phyloP scores from a whole-genome alignment of 2,329 filamentous ascomycete species.

The Fusarium torulosum region DNA sequence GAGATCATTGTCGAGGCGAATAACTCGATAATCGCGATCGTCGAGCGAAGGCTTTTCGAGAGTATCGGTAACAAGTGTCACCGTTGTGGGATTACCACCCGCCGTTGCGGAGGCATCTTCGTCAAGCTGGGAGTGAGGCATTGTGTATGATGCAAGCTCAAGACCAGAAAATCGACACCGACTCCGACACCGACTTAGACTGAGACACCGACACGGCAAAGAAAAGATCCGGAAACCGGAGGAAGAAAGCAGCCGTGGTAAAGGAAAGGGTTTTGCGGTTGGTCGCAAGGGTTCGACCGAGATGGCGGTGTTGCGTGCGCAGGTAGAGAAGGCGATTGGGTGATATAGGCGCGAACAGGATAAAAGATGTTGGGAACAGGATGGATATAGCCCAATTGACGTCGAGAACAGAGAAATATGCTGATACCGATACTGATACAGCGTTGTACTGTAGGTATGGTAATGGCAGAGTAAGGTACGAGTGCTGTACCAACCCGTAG shows the following conservation, averaged over 20 bases:
- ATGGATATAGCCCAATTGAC: slow-evolving; percentile 30
- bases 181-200: slow-evolving; percentile 4
- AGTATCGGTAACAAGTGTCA: slow-evolving; percentile 70
- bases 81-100: slow-evolving; percentile 48
- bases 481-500: slow-evolving; percentile 13
- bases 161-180: slow-evolving; percentile 20
- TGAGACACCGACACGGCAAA: slow-evolving; percentile 29
- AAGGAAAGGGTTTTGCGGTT: slow-evolving; percentile 24
- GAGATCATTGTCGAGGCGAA: slow-evolving; percentile 85
- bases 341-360: slow-evolving; percentile 16
- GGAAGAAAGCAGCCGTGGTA: slow-evolving; percentile 24
- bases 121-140: slow-evolving; percentile 50
- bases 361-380: slow-evolving; percentile 1
- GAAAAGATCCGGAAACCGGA: slow-evolving; percentile 20
- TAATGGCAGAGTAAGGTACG: slow-evolving; percentile 11
- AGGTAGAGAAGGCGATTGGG: slow-evolving; percentile 22
- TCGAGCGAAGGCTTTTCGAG: slow-evolving; percentile 88
- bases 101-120: slow-evolving; percentile 42
- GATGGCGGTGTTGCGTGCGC: slow-evolving; percentile 33
- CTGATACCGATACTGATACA: slow-evolving; percentile 1
- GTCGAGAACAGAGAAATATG: slow-evolving; percentile 9
- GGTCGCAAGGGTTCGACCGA: slow-evolving; percentile 32
- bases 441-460: slow-evolving; percentile 13
- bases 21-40: slow-evolving; percentile 87
- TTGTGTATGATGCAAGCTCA: slow-evolving; percentile 41